Evolutionary conservation across 208 protist species (phyloP).

Genomic region (Acanthamoeba castellanii): DNA sequence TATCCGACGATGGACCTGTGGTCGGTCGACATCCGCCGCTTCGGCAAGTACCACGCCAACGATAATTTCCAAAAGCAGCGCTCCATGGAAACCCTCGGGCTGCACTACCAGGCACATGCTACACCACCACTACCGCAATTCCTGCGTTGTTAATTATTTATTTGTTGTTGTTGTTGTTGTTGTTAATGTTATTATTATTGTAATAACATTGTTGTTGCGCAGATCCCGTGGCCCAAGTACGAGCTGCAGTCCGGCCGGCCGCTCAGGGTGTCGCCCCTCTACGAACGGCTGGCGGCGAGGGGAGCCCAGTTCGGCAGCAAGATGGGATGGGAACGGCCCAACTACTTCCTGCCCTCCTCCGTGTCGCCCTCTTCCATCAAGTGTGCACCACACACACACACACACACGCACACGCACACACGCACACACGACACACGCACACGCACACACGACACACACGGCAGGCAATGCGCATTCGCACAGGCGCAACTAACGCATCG

Average conservation of each 20-base stretch:
- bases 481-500: no score
- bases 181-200: no score
- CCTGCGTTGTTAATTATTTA: no score
- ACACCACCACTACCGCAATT: no score
- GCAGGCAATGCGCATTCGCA: no score
- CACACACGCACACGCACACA: no score
- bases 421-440: no score
- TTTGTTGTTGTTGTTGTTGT: no score
- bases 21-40: constrained; percentile 8
- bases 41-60: constrained; percentile 1
- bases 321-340: constrained; percentile 28
- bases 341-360: constrained; percentile 26
- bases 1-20: constrained; percentile 21
- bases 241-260: not conserved
- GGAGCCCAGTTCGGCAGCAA: constrained; percentile 2
- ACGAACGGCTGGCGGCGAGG: not conserved
- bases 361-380: not conserved
- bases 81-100: constrained; percentile 5
- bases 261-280: not conserved
- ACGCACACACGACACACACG: no score
- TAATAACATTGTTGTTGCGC: not conserved
- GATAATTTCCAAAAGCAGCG: not conserved
- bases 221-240: constrained; percentile 13
- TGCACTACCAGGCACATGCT: not conserved
- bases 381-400: not conserved